Evolutionary conservation across 768 basidiomycete species (phyloP).

Genomic region (Amanita phalloides): DNA sequence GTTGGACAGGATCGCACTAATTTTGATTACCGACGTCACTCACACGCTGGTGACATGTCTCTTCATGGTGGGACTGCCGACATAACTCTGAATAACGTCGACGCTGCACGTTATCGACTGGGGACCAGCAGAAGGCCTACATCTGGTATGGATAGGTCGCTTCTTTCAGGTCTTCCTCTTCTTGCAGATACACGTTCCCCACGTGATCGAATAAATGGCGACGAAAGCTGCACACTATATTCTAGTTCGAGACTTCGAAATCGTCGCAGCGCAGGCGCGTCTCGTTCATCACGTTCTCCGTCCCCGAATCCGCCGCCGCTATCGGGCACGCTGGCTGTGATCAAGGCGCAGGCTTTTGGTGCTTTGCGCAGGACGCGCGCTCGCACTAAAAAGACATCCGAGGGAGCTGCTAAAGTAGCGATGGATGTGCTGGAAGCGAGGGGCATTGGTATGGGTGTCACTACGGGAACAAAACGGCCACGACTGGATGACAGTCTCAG

Average conservation of each 20-base stretch:
- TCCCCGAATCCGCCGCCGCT: conserved; percentile 36
- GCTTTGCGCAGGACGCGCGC: conserved; percentile 72
- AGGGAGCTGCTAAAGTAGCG: conserved; percentile 61
- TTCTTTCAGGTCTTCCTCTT: conserved; percentile 29
- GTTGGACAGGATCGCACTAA: conserved; percentile 47
- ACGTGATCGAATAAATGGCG: conserved; percentile 44
- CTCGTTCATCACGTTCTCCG: conserved; percentile 39
- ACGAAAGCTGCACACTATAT: conserved; percentile 39
- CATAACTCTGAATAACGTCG: conserved; percentile 44
- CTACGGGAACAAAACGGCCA: conserved; percentile 34
- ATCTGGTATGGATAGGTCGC: conserved; percentile 34
- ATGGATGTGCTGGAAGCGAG: conserved; percentile 76
- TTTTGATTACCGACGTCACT: conserved; percentile 54
- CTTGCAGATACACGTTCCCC: conserved; percentile 41
- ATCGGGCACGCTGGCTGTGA: conserved; percentile 79
- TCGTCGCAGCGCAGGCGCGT: conserved; percentile 32
- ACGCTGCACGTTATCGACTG: conserved; percentile 52
- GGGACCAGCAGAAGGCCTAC: conserved; percentile 32
- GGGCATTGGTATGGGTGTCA: conserved; percentile 44
- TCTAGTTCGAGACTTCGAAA: conserved; percentile 32
- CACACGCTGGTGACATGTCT: conserved; percentile 48
- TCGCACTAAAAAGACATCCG: conserved; percentile 61
- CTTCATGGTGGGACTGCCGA: conserved; percentile 69
- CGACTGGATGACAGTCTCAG: conserved; percentile 46
- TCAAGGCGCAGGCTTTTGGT: conserved; percentile 86